phyloP scores from a whole-genome alignment of 495 filamentous ascomycete species.

The Penicillium taxi region DNA sequence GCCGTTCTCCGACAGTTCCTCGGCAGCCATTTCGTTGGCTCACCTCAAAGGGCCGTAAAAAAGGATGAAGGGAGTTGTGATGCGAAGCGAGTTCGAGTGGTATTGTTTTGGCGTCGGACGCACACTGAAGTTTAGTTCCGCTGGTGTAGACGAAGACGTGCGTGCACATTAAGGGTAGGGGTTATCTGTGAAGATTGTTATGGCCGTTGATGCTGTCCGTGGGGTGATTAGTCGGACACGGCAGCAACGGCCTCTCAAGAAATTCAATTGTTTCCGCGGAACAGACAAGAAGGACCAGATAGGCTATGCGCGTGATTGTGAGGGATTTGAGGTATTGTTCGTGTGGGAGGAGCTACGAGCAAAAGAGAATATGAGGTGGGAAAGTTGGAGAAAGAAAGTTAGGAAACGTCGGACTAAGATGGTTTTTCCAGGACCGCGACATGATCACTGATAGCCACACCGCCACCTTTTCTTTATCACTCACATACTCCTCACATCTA shows the following conservation, averaged over 20 bases:
- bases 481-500: constrained; percentile 1
- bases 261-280: constrained; percentile 7
- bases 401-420: constrained; percentile 18
- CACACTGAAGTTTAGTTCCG: background rate
- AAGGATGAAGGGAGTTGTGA: no score
- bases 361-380: constrained; percentile 7
- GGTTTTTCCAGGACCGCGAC: constrained; percentile 12
- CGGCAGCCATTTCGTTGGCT: constrained; percentile 29
- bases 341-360: background rate
- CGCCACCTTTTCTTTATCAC: constrained; percentile 3
- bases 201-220: constrained; percentile 22
- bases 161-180: background rate
- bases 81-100: background rate
- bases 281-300: background rate
- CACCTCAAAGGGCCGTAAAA: no score
- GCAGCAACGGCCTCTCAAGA: constrained; percentile 22
- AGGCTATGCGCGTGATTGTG: background rate
- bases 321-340: constrained; percentile 1
- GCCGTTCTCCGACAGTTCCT: constrained; percentile 34
- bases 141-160: background rate
- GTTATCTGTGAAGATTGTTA: constrained; percentile 7
- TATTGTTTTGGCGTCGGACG: constrained; percentile 1
- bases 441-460: constrained; percentile 9
- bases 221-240: constrained; percentile 19
- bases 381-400: constrained; percentile 12